These are phyloP conservation scores for Dalechampia spathulata DNA, from an alignment of 441 rosid species.

Conservation along the genomic window DNA sequence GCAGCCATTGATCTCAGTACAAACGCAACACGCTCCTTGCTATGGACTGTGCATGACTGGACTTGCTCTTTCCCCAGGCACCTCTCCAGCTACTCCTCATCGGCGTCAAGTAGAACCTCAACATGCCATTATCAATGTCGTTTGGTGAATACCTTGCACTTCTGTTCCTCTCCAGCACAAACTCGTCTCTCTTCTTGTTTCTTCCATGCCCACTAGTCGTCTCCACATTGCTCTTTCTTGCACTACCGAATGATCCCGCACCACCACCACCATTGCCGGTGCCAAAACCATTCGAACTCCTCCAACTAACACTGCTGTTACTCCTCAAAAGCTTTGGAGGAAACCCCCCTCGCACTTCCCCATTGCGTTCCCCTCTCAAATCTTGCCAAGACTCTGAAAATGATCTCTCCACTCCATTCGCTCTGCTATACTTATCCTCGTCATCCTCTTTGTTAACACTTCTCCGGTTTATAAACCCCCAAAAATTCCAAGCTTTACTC, in stretches of 20 bases:
- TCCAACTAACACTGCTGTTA: conserved; percentile 96
- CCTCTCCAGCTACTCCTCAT: conserved; percentile 67
- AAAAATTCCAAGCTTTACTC: conserved; percentile 87
- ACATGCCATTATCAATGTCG: conserved; percentile 69
- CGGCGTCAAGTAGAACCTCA: conserved; percentile 77
- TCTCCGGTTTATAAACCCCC: conserved; percentile 73
- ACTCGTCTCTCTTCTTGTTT: conserved; percentile 65
- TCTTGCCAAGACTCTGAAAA: conserved; percentile 95
- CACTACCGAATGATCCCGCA: conserved; percentile 36
- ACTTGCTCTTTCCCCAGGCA: conserved; percentile 55
- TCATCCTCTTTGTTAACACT: conserved; percentile 81
- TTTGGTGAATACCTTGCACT: conserved; percentile 88
- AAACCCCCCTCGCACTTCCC: too few relatives aligned
- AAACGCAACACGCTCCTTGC: conserved; percentile 82
- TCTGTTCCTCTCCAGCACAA: conserved; percentile 68
- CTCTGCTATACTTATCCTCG: conserved; percentile 66
- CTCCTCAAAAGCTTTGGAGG: conserved; percentile 80
- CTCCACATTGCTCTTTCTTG: conserved; percentile 43
- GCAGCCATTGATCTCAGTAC: conserved; percentile 56
- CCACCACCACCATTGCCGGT: too few relatives aligned
- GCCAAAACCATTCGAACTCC: conserved; percentile 59
- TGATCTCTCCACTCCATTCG: conserved; percentile 81
- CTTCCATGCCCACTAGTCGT: conserved; percentile 41
- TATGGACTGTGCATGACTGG: conserved; percentile 80
- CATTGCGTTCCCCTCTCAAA: conserved; percentile 49